A percentile compares a stretch with the other conserved stretches of the same genome.
These are phyloP conservation scores for Parietichytrium sp. DNA, from an alignment of 108 stramenopile species.

Conservation along the genomic window DNA sequence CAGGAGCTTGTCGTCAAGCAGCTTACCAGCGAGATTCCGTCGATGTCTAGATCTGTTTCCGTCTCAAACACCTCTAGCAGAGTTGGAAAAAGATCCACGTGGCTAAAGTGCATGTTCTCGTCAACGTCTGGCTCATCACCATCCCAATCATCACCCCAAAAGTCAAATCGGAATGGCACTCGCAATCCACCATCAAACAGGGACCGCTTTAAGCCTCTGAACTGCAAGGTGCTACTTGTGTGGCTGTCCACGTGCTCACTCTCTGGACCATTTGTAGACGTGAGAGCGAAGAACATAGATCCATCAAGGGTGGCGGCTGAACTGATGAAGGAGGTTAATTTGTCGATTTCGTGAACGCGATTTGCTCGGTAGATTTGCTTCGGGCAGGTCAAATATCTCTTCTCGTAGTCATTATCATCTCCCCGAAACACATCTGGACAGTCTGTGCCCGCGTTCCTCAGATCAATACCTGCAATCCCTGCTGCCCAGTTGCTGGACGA, in stretches of 20 bases:
- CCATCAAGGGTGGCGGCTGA: not conserved
- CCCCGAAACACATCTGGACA: constrained; percentile 17
- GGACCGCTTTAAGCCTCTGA: not conserved
- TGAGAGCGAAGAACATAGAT: not conserved
- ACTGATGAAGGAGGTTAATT: too few relatives aligned
- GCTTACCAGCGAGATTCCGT: too few relatives aligned
- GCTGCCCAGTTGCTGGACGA: not conserved
- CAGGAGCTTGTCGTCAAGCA: too few relatives aligned
- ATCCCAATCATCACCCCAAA: not conserved
- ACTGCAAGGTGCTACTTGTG: not conserved
- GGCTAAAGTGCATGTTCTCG: too few relatives aligned
- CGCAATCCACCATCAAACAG: constrained; percentile 10
- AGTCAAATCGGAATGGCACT: not conserved
- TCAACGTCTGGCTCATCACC: too few relatives aligned
- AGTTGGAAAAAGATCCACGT: too few relatives aligned
- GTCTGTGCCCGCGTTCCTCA: not conserved
- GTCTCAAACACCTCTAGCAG: too few relatives aligned
- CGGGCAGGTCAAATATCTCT: constrained; percentile 19
- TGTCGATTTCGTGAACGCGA: not conserved
- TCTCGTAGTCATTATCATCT: not conserved
- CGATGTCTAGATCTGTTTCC: too few relatives aligned
- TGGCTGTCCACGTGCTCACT: constrained; percentile 16
- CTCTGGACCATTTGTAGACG: constrained; percentile 16
- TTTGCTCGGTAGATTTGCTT: constrained; percentile 16
- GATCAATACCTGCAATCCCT: not conserved